These are phyloP conservation scores for Pichia deserticola DNA, from an alignment of 805 yeast genomes.

Conservation along the genomic window DNA sequence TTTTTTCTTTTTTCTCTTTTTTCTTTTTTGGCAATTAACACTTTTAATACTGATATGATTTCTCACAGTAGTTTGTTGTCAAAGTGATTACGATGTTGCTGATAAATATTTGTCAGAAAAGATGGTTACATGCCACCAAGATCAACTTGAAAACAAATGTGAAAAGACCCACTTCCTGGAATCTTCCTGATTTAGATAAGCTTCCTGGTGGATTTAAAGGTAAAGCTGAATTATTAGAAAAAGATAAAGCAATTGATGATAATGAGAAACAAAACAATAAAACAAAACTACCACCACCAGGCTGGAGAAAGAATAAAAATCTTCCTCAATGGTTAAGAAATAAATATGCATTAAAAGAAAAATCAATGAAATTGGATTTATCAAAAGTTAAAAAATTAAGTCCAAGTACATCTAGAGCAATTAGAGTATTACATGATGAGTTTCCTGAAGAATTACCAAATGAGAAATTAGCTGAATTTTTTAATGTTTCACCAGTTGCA, in stretches of 20 bases:
- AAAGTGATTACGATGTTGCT: too few relatives aligned
- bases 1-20: too few relatives aligned
- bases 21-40: too few relatives aligned
- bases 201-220: conserved; percentile 30
- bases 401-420: conserved; percentile 59
- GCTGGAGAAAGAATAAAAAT: conserved; percentile 35
- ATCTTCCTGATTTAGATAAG: conserved; percentile 28
- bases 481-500: conserved; percentile 73
- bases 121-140: not conserved
- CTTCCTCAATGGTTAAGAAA: conserved; percentile 69
- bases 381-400: conserved; percentile 61
- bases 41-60: too few relatives aligned
- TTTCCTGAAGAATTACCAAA: conserved; percentile 54
- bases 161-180: conserved; percentile 27
- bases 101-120: too few relatives aligned
- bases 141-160: not conserved
- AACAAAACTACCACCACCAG: conserved; percentile 33
- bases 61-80: too few relatives aligned
- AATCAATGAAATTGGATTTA: conserved; percentile 55
- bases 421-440: conserved; percentile 46
- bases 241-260: conserved; percentile 5
- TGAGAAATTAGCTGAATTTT: conserved; percentile 52
- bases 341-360: conserved; percentile 52
- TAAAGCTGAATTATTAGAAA: conserved; percentile 17
- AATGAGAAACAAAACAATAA: conserved; percentile 7